Conservation (phyloP, 2,329 filamentous ascomycete genomes). For the Aspergillus pseudonomiae region DNA sequence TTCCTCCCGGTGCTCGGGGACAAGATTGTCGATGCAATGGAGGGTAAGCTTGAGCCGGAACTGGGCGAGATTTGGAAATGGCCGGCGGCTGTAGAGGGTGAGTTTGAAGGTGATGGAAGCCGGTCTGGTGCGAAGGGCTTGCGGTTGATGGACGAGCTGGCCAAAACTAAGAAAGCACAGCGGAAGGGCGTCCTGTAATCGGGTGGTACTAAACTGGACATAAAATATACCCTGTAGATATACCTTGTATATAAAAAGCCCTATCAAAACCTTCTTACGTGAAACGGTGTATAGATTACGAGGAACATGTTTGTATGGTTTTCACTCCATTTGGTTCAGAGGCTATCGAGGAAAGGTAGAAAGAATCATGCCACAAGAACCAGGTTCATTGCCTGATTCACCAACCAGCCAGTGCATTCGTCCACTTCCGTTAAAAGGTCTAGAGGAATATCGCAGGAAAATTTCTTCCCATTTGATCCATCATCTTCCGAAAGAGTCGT, state of each 20-base stretch:
- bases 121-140: slow-evolving; percentile 39
- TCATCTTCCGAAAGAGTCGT: slow-evolving; percentile 1
- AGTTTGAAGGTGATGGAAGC: slow-evolving; percentile 42
- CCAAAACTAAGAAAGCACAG: slow-evolving; percentile 30
- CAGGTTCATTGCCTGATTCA: background rate
- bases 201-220: background rate
- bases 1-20: slow-evolving; percentile 58
- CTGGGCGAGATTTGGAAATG: slow-evolving; percentile 48
- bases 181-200: slow-evolving; percentile 29
- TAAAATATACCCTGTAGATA: slow-evolving; percentile 6
- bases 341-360: background rate
- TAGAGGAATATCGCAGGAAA: slow-evolving; percentile 5
- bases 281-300: background rate
- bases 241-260: background rate
- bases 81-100: slow-evolving; percentile 28
- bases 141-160: slow-evolving; percentile 43
- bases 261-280: background rate
- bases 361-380: background rate
- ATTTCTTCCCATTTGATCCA: slow-evolving; percentile 12
- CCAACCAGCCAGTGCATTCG: slow-evolving; percentile 4
- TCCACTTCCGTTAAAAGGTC: slow-evolving; percentile 6
- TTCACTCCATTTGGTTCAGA: slow-evolving; percentile 1
- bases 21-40: slow-evolving; percentile 52
- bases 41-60: slow-evolving; percentile 47
- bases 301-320: background rate